phyloP scores from a whole-genome alignment of 176 grass and related monocot genomes.

The Coix lacrymajobi region DNA sequence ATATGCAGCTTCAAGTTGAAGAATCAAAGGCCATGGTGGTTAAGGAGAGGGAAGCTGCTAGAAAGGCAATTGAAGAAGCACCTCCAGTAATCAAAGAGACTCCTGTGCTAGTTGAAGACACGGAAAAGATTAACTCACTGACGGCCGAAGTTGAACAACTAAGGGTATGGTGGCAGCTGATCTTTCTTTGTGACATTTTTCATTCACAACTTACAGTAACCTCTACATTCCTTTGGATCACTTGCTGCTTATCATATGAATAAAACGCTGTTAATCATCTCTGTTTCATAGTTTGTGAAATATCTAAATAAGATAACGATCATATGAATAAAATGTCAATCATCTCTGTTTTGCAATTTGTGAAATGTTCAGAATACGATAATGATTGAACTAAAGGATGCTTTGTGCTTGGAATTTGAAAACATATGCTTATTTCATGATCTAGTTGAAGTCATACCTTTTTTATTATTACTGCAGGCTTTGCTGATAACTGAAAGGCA shows the following conservation, averaged over 20 bases:
- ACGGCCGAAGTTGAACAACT: slow-evolving; percentile 63
- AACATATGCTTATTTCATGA: slow-evolving; percentile 10
- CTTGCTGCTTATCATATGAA: background rate
- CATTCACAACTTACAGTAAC: background rate
- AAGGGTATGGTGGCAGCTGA: slow-evolving; percentile 53
- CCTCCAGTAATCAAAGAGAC: slow-evolving; percentile 94
- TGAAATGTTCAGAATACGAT: background rate
- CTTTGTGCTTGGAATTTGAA: background rate
- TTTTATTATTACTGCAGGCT: slow-evolving; percentile 43
- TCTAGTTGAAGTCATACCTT: slow-evolving; percentile 14
- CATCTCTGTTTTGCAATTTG: background rate
- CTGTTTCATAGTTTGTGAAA: background rate
- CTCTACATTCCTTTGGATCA: slow-evolving; percentile 1
- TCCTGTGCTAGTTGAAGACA: slow-evolving; percentile 81
- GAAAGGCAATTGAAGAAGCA: slow-evolving; percentile 96
- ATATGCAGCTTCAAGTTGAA: slow-evolving; percentile 76
- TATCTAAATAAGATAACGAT: background rate
- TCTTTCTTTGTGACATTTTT: slow-evolving; percentile 7
- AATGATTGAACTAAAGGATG: slow-evolving; percentile 1
- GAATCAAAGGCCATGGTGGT: slow-evolving; percentile 58
- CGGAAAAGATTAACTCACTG: slow-evolving; percentile 74
- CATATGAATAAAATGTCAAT: slow-evolving; percentile 14
- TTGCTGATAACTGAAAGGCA: slow-evolving; percentile 72
- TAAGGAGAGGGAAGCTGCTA: slow-evolving; percentile 91
- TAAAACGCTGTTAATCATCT: slow-evolving; percentile 11